Evolutionary conservation across 768 basidiomycete species (phyloP).

Genomic region (Tylopilus sp.): DNA sequence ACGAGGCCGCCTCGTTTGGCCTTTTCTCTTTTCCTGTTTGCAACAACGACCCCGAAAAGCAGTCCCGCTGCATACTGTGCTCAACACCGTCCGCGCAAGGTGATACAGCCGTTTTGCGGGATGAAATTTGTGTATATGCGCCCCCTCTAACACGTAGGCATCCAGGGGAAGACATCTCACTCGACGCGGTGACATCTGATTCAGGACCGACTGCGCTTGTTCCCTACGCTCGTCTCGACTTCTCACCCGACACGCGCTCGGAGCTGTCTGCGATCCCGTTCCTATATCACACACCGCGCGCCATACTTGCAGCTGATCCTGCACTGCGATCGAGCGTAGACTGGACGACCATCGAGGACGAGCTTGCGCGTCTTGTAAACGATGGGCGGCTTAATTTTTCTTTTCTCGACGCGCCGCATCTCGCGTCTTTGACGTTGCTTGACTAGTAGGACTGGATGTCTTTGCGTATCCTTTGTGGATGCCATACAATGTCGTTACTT

Average conservation of each 20-base stretch:
- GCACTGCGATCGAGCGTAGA: background rate
- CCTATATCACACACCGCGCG: constrained; percentile 23
- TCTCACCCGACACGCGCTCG: constrained; percentile 9
- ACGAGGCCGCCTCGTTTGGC: background rate
- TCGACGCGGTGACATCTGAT: background rate
- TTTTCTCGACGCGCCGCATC: constrained; percentile 19
- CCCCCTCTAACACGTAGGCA: constrained; percentile 15
- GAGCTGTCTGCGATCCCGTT: constrained; percentile 32
- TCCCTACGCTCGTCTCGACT: constrained; percentile 9
- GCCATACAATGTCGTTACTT: background rate
- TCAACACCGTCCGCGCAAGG: constrained; percentile 15
- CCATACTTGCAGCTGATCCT: background rate
- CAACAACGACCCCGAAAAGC: constrained; percentile 9
- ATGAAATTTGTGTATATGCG: constrained; percentile 17
- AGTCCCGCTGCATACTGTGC: constrained; percentile 22
- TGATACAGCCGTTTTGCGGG: constrained; percentile 10
- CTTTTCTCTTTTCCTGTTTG: constrained; percentile 9
- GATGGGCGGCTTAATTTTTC: constrained; percentile 27
- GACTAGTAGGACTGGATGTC: constrained; percentile 7
- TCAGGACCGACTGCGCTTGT: background rate
- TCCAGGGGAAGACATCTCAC: constrained; percentile 2
- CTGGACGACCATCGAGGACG: constrained; percentile 21
- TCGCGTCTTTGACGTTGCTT: constrained; percentile 13
- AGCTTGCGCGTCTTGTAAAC: constrained; percentile 18
- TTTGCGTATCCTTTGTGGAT: constrained; percentile 4